Evolutionary conservation across 192 early-diverging fungal genomes (phyloP).

Genomic region (Coemansia biformis): DNA sequence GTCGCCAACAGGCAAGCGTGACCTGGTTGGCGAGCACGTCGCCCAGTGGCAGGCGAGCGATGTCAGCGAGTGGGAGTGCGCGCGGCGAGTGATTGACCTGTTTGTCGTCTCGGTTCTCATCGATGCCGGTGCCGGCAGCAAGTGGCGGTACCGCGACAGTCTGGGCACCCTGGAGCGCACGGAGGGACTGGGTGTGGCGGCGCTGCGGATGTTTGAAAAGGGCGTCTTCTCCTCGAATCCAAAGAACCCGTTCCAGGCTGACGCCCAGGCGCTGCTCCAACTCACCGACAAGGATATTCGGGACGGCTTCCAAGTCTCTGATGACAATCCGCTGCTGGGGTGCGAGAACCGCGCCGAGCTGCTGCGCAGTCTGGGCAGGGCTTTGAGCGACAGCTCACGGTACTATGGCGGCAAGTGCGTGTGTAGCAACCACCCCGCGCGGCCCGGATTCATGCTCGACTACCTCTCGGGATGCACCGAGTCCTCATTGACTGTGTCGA

Average conservation of each 20-base stretch:
- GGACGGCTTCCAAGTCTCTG: slow-evolving; percentile 73
- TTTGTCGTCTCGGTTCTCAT: slow-evolving; percentile 85
- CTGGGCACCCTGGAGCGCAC: slow-evolving; percentile 58
- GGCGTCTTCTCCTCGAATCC: slow-evolving; percentile 70
- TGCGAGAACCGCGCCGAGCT: slow-evolving; percentile 69
- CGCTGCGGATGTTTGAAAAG: slow-evolving; percentile 73
- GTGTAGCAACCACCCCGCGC: slow-evolving; percentile 36
- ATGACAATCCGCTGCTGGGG: slow-evolving; percentile 74
- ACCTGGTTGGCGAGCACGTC: slow-evolving; percentile 48
- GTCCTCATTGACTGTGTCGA: slow-evolving; percentile 50
- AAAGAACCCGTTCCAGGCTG: slow-evolving; percentile 59
- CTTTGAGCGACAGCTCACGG: slow-evolving; percentile 47
- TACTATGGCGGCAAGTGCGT: slow-evolving; percentile 54
- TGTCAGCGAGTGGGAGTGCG: slow-evolving; percentile 45
- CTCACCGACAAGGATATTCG: slow-evolving; percentile 23
- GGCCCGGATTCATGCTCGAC: slow-evolving; percentile 83
- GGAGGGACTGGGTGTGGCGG: slow-evolving; percentile 83
- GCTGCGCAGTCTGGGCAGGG: slow-evolving; percentile 59
- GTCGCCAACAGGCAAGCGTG: slow-evolving; percentile 29
- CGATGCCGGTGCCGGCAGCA: slow-evolving; percentile 85
- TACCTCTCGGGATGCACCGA: slow-evolving; percentile 61
- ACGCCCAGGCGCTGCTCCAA: slow-evolving; percentile 45
- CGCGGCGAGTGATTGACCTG: slow-evolving; percentile 73
- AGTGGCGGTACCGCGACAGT: slow-evolving; percentile 67
- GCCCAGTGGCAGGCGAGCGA: slow-evolving; percentile 20